Conservation (phyloP, 768 basidiomycete species). For the Podaxis rugospora region DNA sequence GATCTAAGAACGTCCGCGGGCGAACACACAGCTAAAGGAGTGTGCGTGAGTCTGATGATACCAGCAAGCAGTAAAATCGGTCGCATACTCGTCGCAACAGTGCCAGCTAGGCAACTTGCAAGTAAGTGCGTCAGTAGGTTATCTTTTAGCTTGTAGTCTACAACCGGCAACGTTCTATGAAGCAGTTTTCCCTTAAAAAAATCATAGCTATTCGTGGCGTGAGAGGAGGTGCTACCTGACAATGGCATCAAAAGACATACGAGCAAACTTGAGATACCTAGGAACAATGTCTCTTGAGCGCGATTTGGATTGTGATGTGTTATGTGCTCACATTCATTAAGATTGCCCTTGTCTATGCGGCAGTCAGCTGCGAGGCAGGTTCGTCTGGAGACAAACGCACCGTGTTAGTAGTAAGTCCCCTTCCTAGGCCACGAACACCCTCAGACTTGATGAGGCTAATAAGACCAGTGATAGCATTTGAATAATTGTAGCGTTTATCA, state of each 20-base stretch:
- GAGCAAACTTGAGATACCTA: conserved; percentile 82
- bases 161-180: conserved; percentile 44
- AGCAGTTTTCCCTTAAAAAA: conserved; percentile 64
- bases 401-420: conserved; percentile 77
- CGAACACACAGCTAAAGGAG: conserved; percentile 61
- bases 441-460: conserved; percentile 60
- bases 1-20: conserved; percentile 76
- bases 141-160: conserved; percentile 61
- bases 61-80: neutral
- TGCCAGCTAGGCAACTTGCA: conserved; percentile 66
- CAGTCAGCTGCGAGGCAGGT: conserved; percentile 9
- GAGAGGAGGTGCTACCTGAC: neutral
- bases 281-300: neutral
- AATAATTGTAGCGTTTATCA: conserved; percentile 72
- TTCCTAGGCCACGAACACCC: conserved; percentile 59
- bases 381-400: conserved; percentile 33
- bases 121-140: conserved; percentile 62
- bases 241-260: conserved; percentile 40
- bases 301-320: conserved; percentile 7
- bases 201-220: conserved; percentile 53
- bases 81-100: conserved; percentile 70
- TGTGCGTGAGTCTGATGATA: conserved; percentile 8
- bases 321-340: conserved; percentile 65
- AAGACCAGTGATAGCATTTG: conserved; percentile 76
- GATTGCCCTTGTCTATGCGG: conserved; percentile 42